Evolutionary conservation across 495 filamentous ascomycete genomes (phyloP), one percentile per base, ranked within the genome.

Genomic region (Aspergillus ellipticus): DNA sequence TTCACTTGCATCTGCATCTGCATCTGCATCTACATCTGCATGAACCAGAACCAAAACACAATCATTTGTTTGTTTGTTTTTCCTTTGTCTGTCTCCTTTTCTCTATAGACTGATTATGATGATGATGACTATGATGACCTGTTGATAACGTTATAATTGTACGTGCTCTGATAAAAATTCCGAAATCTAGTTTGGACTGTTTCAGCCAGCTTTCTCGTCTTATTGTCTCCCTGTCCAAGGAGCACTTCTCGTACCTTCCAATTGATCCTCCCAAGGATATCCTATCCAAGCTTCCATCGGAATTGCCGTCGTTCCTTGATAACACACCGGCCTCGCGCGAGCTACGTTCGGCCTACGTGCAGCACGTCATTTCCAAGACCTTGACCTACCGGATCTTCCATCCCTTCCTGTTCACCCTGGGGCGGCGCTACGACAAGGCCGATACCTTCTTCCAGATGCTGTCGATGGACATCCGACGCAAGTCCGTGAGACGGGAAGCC

Each of bases 301-400:
- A 75, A 20, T 66, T 86, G 19, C 83, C 83, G 9, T 76, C 81
- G 10, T 84, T 85, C 72, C 69, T 77, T 41, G 74, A 77, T 64
- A 77, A 77, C 57, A 77, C 73, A 2, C 61, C 66, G 1, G 76
- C 82, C 5, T 82, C 82, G 13, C 75, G 74, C 45, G 74, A 79
- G 41, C 67, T 86, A 6, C 82, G 83, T n/a, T 72, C 80, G 33
- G 81, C 82, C 19, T 86, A 85, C 58, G 71, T 85, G 45, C 75
- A 84, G 49, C 81, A 85, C 55, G 73, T 82, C 22, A 68, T 86
- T 37, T 84, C 82, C 17, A 82, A 79, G 45, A 79, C 80, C 21
- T 66, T 86, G 41, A 83, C 79, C 22, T 80, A 79, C 60, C 76
- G 82, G n/a, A 80, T 86, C 37, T 86, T 86, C 70, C 78, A 82